Percentiles rank a stretch among this genome's conserved stretches.
phyloP scores from a whole-genome alignment of 1,139 yeast genomes.

The Blastobotrys raffinosifermentans region DNA sequence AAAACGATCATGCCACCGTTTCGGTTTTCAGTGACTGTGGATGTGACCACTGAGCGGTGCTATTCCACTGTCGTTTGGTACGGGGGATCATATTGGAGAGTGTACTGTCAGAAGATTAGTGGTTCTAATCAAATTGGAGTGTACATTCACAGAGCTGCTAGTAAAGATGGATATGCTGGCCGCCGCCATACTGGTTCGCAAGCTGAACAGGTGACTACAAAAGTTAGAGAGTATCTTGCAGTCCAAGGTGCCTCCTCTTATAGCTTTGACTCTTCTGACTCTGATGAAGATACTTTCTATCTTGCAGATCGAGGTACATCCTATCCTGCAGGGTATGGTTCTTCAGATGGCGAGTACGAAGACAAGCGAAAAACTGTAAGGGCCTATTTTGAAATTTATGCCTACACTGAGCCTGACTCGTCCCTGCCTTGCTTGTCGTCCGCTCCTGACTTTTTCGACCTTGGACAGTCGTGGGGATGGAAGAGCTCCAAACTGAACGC shows the following conservation, averaged over 20 bases:
- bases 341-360: no score
- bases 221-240: no score
- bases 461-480: constrained; percentile 54
- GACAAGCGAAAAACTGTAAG: constrained; percentile 42
- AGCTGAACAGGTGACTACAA: no score
- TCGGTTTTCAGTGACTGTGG: constrained; percentile 45
- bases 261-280: no score
- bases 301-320: no score
- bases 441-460: constrained; percentile 45
- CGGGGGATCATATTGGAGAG: constrained; percentile 53
- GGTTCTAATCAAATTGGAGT: constrained; percentile 47
- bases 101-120: constrained; percentile 45
- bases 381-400: constrained; percentile 46
- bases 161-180: no score
- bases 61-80: constrained; percentile 50
- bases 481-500: constrained; percentile 46
- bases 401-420: constrained; percentile 42
- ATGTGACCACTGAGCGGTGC: constrained; percentile 42
- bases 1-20: constrained; percentile 46
- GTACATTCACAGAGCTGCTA: constrained; percentile 47
- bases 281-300: no score
- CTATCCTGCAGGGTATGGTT: no score
- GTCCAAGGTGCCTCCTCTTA: no score
- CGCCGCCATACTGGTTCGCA: no score
- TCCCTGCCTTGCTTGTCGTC: constrained; percentile 46